Evolutionary conservation across 2,329 filamentous ascomycete species (phyloP), one percentile per base, ranked within the genome.

Genomic region (Fonsecaea pedrosoi): DNA sequence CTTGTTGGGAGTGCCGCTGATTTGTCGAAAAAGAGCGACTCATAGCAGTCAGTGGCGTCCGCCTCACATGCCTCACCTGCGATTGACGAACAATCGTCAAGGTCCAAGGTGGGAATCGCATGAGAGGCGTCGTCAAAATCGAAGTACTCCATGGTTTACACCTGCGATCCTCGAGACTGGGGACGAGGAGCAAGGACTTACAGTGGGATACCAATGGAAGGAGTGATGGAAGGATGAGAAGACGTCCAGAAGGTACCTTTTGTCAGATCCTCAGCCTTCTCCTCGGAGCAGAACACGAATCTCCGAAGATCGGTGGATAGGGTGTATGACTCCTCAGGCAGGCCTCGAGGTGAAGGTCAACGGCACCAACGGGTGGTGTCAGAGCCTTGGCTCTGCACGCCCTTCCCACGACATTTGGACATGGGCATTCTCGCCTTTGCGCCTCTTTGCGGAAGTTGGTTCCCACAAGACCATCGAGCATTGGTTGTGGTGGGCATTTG

Each of bases 51-150:
- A 21, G 70, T 73, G 37, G 76, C 75, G 62, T 81, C 80, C 9
- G 72, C 68, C 57, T 81, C 78, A 54, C 78, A 78, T 25, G 78
- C 68, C 58, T 80, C 78, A 58, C 76, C 74, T 38, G 73, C 73
- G 68, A 79, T 71, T 6, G 78, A 82, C 60, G 76, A 77, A 61
- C 77, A 72, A 69, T 81, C 79, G 62, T 80, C 78, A 30, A 79
- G 77, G 56, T 74, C 70, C 34, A 73, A 75, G 34, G 71, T 70
- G 35, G 77, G 73, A 34, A 77, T 77, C 61, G 74, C 75, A 61
- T 76, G 76, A 21, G 80, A 80, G 38, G 81, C 81, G 64, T 79
- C 77, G 67, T 82, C 79, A 67, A 82, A 82, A 67, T 82, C 77
- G 69, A 82, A 82, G 73, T 81, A 82, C 71, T 82, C 81, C 81